Conservation (phyloP, 2,329 filamentous ascomycete genomes). For the Ceratocystiopsis brevicomis region DNA sequence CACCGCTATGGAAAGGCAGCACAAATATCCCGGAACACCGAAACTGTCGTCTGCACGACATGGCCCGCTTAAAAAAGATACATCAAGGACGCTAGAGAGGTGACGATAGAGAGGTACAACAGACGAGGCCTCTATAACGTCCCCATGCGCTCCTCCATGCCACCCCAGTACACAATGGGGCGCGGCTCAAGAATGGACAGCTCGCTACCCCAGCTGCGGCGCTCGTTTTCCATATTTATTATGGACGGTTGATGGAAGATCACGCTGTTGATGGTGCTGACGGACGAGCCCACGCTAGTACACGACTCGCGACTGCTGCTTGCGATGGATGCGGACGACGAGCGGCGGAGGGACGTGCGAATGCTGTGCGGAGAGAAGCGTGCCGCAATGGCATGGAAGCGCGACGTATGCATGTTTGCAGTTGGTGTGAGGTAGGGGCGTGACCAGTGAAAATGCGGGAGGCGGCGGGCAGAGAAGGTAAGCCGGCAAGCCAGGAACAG, state of each 20-base stretch:
- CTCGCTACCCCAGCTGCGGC: conserved; percentile 30
- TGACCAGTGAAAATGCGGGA: too few relatives aligned
- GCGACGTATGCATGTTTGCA: conserved; percentile 25
- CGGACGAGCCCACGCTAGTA: conserved; percentile 20
- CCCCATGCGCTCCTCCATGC: conserved; percentile 40
- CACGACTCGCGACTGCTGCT: conserved; percentile 24
- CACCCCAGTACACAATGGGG: conserved; percentile 44
- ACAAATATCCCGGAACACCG: too few relatives aligned
- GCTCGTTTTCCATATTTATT: conserved; percentile 38
- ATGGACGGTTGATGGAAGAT: conserved; percentile 39
- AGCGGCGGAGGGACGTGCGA: conserved; percentile 34
- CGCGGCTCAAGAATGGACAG: conserved; percentile 40
- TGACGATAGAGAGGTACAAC: too few relatives aligned
- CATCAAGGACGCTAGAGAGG: too few relatives aligned
- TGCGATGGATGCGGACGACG: conserved; percentile 21
- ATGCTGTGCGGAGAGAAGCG: conserved; percentile 31
- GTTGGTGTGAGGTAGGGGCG: not conserved
- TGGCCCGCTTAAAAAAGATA: too few relatives aligned
- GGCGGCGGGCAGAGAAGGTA: too few relatives aligned
- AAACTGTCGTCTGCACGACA: too few relatives aligned
- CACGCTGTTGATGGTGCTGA: conserved; percentile 37
- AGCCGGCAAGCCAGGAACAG: not conserved
- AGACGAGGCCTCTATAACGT: conserved; percentile 9
- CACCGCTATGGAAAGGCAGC: too few relatives aligned
- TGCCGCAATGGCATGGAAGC: conserved; percentile 29